Conservation (phyloP, 2,329 filamentous ascomycete genomes). For the Nothopassalora personata region DNA sequence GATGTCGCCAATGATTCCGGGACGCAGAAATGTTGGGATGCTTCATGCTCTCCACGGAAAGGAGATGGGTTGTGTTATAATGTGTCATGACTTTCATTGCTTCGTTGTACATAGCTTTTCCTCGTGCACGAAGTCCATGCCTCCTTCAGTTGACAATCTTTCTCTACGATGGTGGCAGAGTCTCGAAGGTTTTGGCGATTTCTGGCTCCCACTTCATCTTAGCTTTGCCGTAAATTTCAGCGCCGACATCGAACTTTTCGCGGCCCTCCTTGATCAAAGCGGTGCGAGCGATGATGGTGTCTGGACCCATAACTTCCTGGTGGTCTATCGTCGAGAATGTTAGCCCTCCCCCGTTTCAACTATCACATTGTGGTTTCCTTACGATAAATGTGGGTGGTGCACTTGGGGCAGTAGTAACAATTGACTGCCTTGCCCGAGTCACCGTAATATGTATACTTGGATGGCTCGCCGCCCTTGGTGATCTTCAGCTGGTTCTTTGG, state of each 20-base stretch:
- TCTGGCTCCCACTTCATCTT: slow-evolving; percentile 49
- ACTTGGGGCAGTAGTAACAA: slow-evolving; percentile 56
- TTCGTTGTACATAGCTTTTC: background rate
- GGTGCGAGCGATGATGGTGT: slow-evolving; percentile 51
- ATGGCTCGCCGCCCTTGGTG: slow-evolving; percentile 44
- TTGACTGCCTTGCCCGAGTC: slow-evolving; percentile 50
- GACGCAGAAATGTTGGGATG: background rate
- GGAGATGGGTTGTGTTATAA: background rate
- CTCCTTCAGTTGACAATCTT: too few species aligned
- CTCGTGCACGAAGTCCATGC: background rate
- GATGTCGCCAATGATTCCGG: background rate
- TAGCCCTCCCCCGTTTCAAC: too few species aligned
- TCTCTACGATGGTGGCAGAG: slow-evolving; percentile 38
- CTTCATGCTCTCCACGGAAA: background rate
- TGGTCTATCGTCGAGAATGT: slow-evolving; percentile 25
- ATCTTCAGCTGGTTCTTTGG: slow-evolving; percentile 47
- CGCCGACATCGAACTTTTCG: slow-evolving; percentile 45
- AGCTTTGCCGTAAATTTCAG: slow-evolving; percentile 53
- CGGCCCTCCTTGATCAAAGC: slow-evolving; percentile 42
- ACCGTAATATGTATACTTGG: slow-evolving; percentile 54
- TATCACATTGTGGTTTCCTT: background rate
- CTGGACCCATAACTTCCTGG: slow-evolving; percentile 47
- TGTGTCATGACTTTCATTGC: background rate
- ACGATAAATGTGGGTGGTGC: slow-evolving; percentile 53
- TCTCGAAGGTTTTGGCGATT: slow-evolving; percentile 45